Base-by-base conservation (phyloP, 345 rosid species). In the Hibiscus trionum region DNA sequence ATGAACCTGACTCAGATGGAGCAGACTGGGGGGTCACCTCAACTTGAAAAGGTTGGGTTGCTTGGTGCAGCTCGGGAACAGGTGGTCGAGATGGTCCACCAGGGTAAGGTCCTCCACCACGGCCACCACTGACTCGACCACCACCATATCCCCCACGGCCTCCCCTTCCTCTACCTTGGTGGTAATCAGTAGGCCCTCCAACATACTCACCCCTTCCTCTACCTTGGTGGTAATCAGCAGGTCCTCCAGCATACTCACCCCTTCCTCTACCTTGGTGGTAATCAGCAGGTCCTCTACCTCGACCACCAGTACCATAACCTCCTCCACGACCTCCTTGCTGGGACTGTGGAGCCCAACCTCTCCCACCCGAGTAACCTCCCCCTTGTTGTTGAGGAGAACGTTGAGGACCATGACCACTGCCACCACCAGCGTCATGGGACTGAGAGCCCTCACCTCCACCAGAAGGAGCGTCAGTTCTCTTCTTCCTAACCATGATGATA, bases 1-100 rank as follows among this genome's bases (percentile, higher is more conserved):
- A 84, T 57, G 96, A 82, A 77, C 89, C 76, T 50, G 82, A 87
- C 85, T 83, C 96, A 33, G 85, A 42, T 70, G 77, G 81, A 66
- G 70, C 57, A 16, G 78, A 76, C 86, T 88, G 91, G 72, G 87
- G 69, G 35, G 85, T 81, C 84, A 84, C 82, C 81, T 69, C 85
- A 70, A 91, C 85, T 78, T 81, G 83, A 77, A 3, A 49, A 14
- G 86, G 86, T 76, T 73, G 86, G 77, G 88, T 89, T 75, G 98
- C 99, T 95, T 95, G 98, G 85, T 85, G 93, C 96, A 87, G 98
- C 89, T 95, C 98, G 96, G 97, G 97, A 78, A 84, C 73, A 61
- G 88, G 79, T 64, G 83, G 79, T 82, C 93, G 87, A 37, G 87
- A 73, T 53, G 82, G 86, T 50, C 86, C 87, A 73, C 88, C 86